These are phyloP conservation scores for Chlamydomonas sp. DNA, from an alignment of 139 green algal species.

Conservation along the genomic window DNA sequence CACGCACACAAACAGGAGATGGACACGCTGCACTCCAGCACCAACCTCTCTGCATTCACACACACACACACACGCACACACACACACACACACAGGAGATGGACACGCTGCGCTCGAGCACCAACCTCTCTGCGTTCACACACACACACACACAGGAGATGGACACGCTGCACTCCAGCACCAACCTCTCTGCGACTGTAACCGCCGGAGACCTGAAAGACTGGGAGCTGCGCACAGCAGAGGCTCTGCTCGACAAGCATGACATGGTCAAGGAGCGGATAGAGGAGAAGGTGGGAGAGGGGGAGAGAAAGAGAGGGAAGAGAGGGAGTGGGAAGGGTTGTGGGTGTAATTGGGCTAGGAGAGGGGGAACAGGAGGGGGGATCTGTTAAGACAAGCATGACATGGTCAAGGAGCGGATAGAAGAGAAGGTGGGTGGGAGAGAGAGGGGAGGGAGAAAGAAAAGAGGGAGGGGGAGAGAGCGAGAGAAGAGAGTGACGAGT, in stretches of 20 bases:
- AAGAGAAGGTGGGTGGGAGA: neutral
- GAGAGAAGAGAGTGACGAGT: too few species aligned
- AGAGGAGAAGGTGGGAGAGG: conserved; percentile 2
- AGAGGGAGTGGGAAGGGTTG: neutral
- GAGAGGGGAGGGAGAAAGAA: neutral
- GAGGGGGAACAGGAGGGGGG: too few species aligned
- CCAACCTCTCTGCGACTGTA: neutral
- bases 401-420: conserved; percentile 10
- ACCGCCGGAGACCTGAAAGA: conserved; percentile 8
- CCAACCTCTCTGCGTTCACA: too few species aligned
- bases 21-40: too few species aligned
- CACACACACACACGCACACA: too few species aligned
- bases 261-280: conserved; percentile 13
- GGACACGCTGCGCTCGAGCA: too few species aligned
- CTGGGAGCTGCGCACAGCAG: conserved; percentile 20
- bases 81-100: too few species aligned
- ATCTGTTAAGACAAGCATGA: conserved; percentile 14
- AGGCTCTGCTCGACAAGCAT: conserved; percentile 9
- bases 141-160: too few species aligned
- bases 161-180: neutral
- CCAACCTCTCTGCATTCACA: too few species aligned
- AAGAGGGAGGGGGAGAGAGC: neutral
- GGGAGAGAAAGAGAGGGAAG: neutral
- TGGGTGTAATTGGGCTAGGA: too few species aligned
- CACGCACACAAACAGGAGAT: too few species aligned